phyloP scores from a whole-genome alignment of 1,284 basidiomycete genomes.

The Waitea zeae region DNA sequence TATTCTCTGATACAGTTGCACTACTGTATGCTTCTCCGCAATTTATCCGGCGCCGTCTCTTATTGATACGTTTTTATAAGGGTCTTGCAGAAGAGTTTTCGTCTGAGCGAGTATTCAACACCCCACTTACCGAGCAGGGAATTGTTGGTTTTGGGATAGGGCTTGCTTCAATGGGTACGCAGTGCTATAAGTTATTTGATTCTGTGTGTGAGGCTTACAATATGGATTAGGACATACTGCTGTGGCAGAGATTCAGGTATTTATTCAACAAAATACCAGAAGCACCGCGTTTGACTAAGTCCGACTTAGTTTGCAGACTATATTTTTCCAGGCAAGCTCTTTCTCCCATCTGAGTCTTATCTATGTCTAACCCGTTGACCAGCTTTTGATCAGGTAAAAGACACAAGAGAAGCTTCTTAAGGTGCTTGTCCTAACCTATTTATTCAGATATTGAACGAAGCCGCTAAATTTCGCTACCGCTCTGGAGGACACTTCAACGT shows the following conservation, averaged over 20 bases:
- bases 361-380: conserved; percentile 19
- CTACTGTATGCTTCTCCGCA: too few species aligned
- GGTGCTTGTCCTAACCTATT: neutral
- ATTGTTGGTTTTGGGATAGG: conserved; percentile 93
- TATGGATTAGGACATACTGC: too few species aligned
- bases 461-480: conserved; percentile 84
- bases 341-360: neutral
- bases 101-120: conserved; percentile 91
- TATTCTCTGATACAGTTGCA: too few species aligned
- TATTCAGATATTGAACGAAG: conserved; percentile 83
- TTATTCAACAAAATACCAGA: too few species aligned
- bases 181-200: too few species aligned
- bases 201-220: too few species aligned
- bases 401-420: neutral
- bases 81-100: conserved; percentile 90
- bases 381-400: conserved; percentile 75
- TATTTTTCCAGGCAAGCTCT: conserved; percentile 31
- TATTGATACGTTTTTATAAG: conserved; percentile 21
- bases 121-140: conserved; percentile 85
- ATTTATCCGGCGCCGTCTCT: too few species aligned
- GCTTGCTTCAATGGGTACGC: conserved; percentile 83
- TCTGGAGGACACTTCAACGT: conserved; percentile 75
- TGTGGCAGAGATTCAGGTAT: conserved; percentile 92
- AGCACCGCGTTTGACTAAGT: too few species aligned
- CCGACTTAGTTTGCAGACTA: conserved; percentile 76